phyloP scores from a whole-genome alignment of 306 rosid genomes.

The Gynostemma pentaphyllum region DNA sequence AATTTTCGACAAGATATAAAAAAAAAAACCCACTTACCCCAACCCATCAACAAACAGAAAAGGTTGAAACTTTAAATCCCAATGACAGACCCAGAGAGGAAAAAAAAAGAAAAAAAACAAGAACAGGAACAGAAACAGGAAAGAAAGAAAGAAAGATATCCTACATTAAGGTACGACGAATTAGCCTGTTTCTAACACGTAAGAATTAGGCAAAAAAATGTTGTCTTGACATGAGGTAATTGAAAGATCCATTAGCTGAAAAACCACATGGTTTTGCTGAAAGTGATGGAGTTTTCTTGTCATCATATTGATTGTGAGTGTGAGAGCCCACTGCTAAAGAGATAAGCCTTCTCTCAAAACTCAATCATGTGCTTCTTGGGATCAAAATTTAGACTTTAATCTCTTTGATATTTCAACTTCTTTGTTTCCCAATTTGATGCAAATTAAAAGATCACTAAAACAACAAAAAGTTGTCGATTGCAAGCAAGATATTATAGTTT shows the following conservation, averaged over 20 bases:
- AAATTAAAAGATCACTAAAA: background rate
- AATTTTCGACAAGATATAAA: background rate
- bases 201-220: slow-evolving; percentile 9
- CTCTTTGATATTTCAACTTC: too few relatives aligned
- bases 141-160: background rate
- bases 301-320: background rate
- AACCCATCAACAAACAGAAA: background rate
- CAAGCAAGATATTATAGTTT: background rate
- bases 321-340: slow-evolving; percentile 7
- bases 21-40: slow-evolving; percentile 1
- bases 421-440: too few relatives aligned
- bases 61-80: background rate
- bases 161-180: background rate
- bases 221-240: slow-evolving; percentile 17
- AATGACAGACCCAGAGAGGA: background rate
- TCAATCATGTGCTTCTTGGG: too few relatives aligned
- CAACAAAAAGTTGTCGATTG: background rate
- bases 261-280: slow-evolving; percentile 21
- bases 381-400: too few relatives aligned
- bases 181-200: background rate
- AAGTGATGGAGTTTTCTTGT: slow-evolving; percentile 23
- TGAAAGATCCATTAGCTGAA: slow-evolving; percentile 15
- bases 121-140: background rate
- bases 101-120: background rate
- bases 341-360: slow-evolving; percentile 1